These are phyloP conservation scores for Hemisphaericaspora xylofermentans DNA, from an alignment of 1,139 yeast species.

Conservation along the genomic window DNA sequence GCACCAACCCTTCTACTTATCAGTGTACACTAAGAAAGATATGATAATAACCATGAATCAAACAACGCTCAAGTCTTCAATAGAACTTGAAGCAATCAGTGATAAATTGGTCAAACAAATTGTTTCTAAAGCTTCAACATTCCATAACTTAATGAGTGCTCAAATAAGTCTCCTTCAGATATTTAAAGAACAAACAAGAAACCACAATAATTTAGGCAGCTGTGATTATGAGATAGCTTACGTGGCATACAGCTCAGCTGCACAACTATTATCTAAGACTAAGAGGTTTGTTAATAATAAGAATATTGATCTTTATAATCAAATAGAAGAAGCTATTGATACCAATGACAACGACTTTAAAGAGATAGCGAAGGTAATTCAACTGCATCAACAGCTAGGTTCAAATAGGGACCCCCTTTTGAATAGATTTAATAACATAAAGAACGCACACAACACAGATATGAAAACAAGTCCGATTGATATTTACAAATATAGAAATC, in stretches of 20 bases:
- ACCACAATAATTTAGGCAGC: conserved; percentile 26
- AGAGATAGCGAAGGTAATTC: conserved; percentile 6
- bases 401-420: conserved; percentile 21
- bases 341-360: conserved; percentile 17
- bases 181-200: conserved; percentile 32
- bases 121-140: conserved; percentile 1
- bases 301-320: conserved; percentile 20
- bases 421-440: conserved; percentile 20
- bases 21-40: too few relatives aligned
- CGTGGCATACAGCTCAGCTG: conserved; percentile 24
- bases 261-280: conserved; percentile 6
- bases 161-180: conserved; percentile 37
- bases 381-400: conserved; percentile 1
- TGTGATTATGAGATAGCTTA: conserved; percentile 44
- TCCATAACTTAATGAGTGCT: conserved; percentile 7
- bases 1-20: too few relatives aligned
- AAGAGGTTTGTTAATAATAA: conserved; percentile 16
- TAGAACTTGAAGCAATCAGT: conserved; percentile 4
- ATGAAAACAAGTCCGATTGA: conserved; percentile 1
- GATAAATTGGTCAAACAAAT: conserved; percentile 5
- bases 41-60: background rate
- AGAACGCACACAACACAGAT: conserved; percentile 2
- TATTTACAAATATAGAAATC: conserved; percentile 22
- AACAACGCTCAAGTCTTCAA: conserved; percentile 1
- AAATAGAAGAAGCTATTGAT: conserved; percentile 24